Evolutionary conservation across 352 stramenopile genomes (phyloP).

Genomic region (Phytophthora boehmeriae): DNA sequence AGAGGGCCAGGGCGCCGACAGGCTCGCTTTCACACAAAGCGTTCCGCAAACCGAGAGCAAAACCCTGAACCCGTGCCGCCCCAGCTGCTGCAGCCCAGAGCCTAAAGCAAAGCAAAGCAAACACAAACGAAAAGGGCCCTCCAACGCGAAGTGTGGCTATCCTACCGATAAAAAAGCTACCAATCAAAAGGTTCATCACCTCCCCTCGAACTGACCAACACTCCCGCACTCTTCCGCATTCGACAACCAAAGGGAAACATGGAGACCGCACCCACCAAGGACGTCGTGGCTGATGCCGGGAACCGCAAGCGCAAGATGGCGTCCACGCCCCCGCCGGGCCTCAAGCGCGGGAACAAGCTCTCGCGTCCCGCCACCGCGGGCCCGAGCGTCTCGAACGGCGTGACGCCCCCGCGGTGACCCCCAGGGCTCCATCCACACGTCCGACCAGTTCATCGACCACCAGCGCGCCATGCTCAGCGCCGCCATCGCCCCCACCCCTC

Average conservation of each 20-base stretch:
- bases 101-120: neutral
- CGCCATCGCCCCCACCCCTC: slow-evolving; percentile 78
- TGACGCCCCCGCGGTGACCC: slow-evolving; percentile 46
- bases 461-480: slow-evolving; percentile 77
- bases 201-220: neutral
- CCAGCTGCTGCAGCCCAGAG: slow-evolving; percentile 1
- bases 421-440: slow-evolving; percentile 60
- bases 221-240: neutral
- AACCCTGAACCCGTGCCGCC: neutral
- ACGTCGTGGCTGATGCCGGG: slow-evolving; percentile 34
- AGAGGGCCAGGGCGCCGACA: neutral
- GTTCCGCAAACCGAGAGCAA: neutral
- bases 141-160: neutral
- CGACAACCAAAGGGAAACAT: slow-evolving; percentile 6
- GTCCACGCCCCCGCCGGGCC: slow-evolving; percentile 38
- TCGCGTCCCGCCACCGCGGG: slow-evolving; percentile 34
- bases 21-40: slow-evolving; percentile 13
- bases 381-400: slow-evolving; percentile 39
- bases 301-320: slow-evolving; percentile 86
- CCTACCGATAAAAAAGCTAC: too few relatives aligned
- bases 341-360: slow-evolving; percentile 62
- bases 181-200: too few relatives aligned
- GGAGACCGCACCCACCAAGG: slow-evolving; percentile 34
- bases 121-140: neutral
- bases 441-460: slow-evolving; percentile 78